Evolutionary conservation across 805 yeast species (phyloP), one percentile per base, ranked within the genome.

Genomic region (Cyberlindnera sargentensis): DNA sequence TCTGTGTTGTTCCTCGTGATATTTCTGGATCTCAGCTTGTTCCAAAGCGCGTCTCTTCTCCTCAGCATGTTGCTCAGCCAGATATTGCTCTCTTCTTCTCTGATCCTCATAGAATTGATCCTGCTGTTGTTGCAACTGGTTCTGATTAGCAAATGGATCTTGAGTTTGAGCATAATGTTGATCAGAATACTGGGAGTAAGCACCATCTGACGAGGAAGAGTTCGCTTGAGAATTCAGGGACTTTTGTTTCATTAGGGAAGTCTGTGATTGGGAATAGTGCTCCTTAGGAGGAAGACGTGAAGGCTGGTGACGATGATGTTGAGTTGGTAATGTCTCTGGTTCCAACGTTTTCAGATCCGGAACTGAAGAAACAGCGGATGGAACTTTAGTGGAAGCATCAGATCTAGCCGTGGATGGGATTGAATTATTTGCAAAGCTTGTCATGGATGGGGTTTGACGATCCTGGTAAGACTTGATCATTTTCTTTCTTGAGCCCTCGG

Each of bases 401-500:
- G 47, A 37, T 34, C 36, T 45, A 25, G 41, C 39, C 9, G 39
- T 37, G 29, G 41, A 37, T 20, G 34, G 20, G 4, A 43, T 11
- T 15, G 20, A 15, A 15, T 15, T 15, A 15, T 15, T 15, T 15
- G 20, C 20, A 15, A 15, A 15, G 20, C 20, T 15, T 15, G 20
- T 15, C 20, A 15, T 15, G 5, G 51, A 35, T 34, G 40, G 27
- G 2, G 52, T 38, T 24, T 45, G 59, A 41, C 39, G 57, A 24
- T 42, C 47, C 23, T 49, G 47, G 39, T 41, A 47, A 9, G 42
- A 46, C 28, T 48, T 45, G 8, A 49, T 36, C 11, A 47, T 48
- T 40, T 50, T 55, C 53, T 57, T 53, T 56, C 63, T 41, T 11
- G 63, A 49, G 25, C 62, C 72, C 53, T 76, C 76, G 2, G 97